These are phyloP conservation scores for Sporobolomyces pararoseus DNA, from an alignment of 768 basidiomycete species.

Conservation along the genomic window DNA sequence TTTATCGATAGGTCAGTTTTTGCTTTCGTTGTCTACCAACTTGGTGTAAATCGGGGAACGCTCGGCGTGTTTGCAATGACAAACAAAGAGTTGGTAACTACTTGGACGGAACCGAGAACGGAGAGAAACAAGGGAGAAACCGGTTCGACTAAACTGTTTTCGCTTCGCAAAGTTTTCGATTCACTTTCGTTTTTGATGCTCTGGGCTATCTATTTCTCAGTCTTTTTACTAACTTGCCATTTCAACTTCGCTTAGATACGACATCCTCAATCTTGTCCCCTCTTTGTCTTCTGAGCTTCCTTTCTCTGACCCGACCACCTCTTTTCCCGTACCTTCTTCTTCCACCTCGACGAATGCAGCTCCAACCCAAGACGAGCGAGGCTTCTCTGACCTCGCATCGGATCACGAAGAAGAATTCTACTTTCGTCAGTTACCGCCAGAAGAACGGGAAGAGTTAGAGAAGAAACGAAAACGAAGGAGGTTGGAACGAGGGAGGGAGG, in stretches of 20 bases:
- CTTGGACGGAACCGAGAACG: too few species aligned
- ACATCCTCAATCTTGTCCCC: constrained; percentile 70
- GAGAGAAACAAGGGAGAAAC: neutral
- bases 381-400: constrained; percentile 81
- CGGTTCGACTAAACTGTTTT: too few species aligned
- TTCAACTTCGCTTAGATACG: too few species aligned
- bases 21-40: too few species aligned
- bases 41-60: too few species aligned
- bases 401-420: constrained; percentile 83
- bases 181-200: neutral
- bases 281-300: constrained; percentile 49
- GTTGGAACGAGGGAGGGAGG: constrained; percentile 27
- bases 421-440: constrained; percentile 54
- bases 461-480: constrained; percentile 53
- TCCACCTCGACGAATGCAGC: neutral
- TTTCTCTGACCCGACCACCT: constrained; percentile 26
- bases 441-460: constrained; percentile 64
- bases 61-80: too few species aligned
- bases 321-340: constrained; percentile 52
- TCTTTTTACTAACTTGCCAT: too few species aligned
- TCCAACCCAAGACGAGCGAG: constrained; percentile 43
- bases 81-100: too few species aligned
- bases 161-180: constrained; percentile 37
- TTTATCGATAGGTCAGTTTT: neutral
- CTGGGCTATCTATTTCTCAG: too few species aligned